These are phyloP conservation scores for Plasmodium gaboni DNA, from an alignment of 169 alveolate genomes.

Conservation along the genomic window DNA sequence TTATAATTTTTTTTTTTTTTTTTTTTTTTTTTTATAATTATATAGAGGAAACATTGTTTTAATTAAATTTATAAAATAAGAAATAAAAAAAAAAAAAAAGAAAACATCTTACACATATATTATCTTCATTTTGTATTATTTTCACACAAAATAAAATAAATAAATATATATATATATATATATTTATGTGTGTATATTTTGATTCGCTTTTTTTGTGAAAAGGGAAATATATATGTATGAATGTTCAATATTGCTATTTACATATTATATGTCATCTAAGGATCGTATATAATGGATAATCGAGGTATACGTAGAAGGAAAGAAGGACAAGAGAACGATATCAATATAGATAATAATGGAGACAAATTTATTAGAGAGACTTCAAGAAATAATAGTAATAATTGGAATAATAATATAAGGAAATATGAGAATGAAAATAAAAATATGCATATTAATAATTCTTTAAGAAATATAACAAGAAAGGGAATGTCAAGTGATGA, in stretches of 20 bases:
- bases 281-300: constrained; percentile 50
- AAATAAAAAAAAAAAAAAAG: too few relatives aligned
- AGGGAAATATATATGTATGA: background rate
- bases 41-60: too few relatives aligned
- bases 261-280: background rate
- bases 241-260: too few relatives aligned
- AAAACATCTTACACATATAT: too few relatives aligned
- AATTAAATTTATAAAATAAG: too few relatives aligned
- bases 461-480: constrained; percentile 9
- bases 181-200: background rate
- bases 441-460: background rate
- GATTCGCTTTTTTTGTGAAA: background rate
- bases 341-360: constrained; percentile 4
- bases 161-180: constrained; percentile 13
- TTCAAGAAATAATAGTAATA: constrained; percentile 2
- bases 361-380: constrained; percentile 19
- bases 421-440: constrained; percentile 9
- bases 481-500: constrained; percentile 21
- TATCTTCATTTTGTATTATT: too few relatives aligned
- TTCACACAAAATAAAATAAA: background rate
- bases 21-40: too few relatives aligned
- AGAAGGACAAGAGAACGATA: constrained; percentile 49
- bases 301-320: constrained; percentile 66
- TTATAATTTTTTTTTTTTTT: too few relatives aligned
- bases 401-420: constrained; percentile 6